These are phyloP conservation scores for Amanita subjunquillea DNA, from an alignment of 768 basidiomycete species.

Conservation along the genomic window DNA sequence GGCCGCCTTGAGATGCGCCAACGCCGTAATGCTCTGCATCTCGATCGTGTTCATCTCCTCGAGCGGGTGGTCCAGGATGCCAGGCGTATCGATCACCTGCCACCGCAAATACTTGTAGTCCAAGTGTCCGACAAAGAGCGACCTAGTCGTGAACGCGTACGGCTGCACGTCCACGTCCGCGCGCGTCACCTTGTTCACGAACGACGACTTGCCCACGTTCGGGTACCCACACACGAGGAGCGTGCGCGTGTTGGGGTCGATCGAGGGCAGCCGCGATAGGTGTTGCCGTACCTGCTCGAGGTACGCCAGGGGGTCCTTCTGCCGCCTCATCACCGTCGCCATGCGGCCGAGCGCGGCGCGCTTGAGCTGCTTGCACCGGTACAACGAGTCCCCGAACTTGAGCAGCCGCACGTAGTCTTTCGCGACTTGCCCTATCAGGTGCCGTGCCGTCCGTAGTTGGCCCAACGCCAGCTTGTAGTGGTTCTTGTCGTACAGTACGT, in stretches of 20 bases:
- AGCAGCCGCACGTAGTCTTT: conserved; percentile 96
- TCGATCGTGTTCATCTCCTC: conserved; percentile 99
- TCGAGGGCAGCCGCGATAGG: conserved; percentile 94
- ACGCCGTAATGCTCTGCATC: conserved; percentile 98
- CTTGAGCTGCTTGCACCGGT: conserved; percentile 98
- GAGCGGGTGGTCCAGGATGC: conserved; percentile 93
- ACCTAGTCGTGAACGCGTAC: conserved; percentile 98
- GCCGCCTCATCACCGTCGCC: conserved; percentile 97
- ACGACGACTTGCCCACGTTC: conserved; percentile 98
- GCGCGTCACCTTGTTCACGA: conserved; percentile 99
- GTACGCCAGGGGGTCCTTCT: conserved; percentile 97
- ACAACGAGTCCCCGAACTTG: conserved; percentile 96
- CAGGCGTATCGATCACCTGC: conserved; percentile 99
- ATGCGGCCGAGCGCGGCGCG: conserved; percentile 97
- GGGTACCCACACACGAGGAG: conserved; percentile 98
- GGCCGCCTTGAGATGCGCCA: conserved; percentile 92
- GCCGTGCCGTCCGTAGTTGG: conserved; percentile 89
- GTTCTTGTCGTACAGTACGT: conserved; percentile 99
- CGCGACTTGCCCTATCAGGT: conserved; percentile 93
- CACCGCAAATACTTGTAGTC: conserved; percentile 99
- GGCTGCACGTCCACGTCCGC: conserved; percentile 99
- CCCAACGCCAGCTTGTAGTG: conserved; percentile 99
- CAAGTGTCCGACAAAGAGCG: conserved; percentile 95
- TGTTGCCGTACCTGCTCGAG: conserved; percentile 99
- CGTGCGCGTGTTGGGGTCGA: conserved; percentile 97